Percentiles rank a stretch among this genome's conserved stretches.
These are phyloP conservation scores for Lentinula detonsa DNA, from an alignment of 768 basidiomycete species.

Conservation along the genomic window DNA sequence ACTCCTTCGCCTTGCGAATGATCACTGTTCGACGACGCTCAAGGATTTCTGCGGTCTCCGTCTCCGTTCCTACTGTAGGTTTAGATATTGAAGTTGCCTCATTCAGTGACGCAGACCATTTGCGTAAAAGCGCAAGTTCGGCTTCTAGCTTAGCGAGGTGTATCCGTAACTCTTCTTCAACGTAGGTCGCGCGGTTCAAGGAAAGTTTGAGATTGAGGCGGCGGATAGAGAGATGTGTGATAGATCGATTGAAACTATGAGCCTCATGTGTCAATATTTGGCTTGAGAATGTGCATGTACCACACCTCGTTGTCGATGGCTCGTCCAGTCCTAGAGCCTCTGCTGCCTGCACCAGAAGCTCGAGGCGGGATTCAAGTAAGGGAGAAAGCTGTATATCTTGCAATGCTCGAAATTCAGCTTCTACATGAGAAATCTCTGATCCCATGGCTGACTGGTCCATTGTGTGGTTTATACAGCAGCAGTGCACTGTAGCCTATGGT, in stretches of 20 bases:
- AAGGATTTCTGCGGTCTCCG: slow-evolving; percentile 22
- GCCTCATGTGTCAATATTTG: background rate
- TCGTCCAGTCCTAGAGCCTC: background rate
- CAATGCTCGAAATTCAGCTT: background rate
- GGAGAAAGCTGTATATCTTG: background rate
- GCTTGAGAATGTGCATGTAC: background rate
- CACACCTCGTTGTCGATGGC: background rate
- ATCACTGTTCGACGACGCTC: slow-evolving; percentile 35
- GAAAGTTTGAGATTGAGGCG: slow-evolving; percentile 25
- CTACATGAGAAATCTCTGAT: too few relatives aligned
- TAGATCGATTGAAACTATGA: slow-evolving; percentile 32
- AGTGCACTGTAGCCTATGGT: too few relatives aligned
- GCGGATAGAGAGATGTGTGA: slow-evolving; percentile 25
- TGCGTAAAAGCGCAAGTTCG: slow-evolving; percentile 30
- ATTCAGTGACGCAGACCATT: slow-evolving; percentile 18
- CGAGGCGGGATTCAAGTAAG: background rate
- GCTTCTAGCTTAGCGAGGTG: slow-evolving; percentile 27
- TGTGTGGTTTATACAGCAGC: too few relatives aligned
- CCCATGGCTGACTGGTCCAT: too few relatives aligned
- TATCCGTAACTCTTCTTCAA: slow-evolving; percentile 30
- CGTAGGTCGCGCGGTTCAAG: slow-evolving; percentile 23
- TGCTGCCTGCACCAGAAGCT: background rate
- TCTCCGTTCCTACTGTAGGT: slow-evolving; percentile 29
- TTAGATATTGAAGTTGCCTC: background rate
- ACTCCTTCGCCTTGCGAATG: slow-evolving; percentile 42